A percentile compares a stretch with the other conserved stretches of the same genome.
These are phyloP conservation scores for Dactylellina drechsleri DNA, from an alignment of 2,329 filamentous ascomycete genomes.

Conservation along the genomic window DNA sequence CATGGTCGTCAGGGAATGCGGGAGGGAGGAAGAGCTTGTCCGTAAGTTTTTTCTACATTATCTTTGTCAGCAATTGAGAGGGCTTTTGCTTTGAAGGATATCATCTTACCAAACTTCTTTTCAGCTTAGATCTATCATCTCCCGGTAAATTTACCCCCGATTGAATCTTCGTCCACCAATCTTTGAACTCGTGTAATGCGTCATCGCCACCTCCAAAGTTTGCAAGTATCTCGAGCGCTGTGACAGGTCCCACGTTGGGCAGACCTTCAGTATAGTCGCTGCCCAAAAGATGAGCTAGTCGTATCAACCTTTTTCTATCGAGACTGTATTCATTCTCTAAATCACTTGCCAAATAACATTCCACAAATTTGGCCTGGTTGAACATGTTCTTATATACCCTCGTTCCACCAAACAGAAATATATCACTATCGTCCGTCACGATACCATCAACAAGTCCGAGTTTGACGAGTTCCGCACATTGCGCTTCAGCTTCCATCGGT, in stretches of 20 bases:
- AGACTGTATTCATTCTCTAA: conserved; percentile 90
- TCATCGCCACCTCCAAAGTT: conserved; percentile 74
- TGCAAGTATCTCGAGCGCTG: conserved; percentile 89
- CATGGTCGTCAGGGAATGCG: conserved; percentile 79
- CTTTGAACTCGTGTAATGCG: conserved; percentile 77
- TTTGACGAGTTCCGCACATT: conserved; percentile 89
- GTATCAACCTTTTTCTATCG: conserved; percentile 85
- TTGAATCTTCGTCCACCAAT: conserved; percentile 89
- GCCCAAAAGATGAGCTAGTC: conserved; percentile 87
- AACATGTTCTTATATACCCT: conserved; percentile 99
- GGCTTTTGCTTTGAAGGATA: background rate
- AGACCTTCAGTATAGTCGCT: conserved; percentile 96
- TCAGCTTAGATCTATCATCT: conserved; percentile 71
- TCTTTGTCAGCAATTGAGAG: background rate
- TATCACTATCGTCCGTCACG: conserved; percentile 96
- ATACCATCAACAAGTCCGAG: conserved; percentile 94
- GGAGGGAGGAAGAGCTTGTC: conserved; percentile 83
- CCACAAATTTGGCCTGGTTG: conserved; percentile 96
- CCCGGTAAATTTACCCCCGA: conserved; percentile 74
- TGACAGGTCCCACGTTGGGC: conserved; percentile 89
- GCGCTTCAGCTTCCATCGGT: conserved; percentile 98
- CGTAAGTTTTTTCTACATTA: conserved; percentile 43
- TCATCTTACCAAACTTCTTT: conserved; percentile 75
- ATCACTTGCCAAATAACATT: conserved; percentile 87
- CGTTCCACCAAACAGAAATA: conserved; percentile 94